Conservation (phyloP, 2,329 filamentous ascomycete species). For the Penicillium sp. region DNA sequence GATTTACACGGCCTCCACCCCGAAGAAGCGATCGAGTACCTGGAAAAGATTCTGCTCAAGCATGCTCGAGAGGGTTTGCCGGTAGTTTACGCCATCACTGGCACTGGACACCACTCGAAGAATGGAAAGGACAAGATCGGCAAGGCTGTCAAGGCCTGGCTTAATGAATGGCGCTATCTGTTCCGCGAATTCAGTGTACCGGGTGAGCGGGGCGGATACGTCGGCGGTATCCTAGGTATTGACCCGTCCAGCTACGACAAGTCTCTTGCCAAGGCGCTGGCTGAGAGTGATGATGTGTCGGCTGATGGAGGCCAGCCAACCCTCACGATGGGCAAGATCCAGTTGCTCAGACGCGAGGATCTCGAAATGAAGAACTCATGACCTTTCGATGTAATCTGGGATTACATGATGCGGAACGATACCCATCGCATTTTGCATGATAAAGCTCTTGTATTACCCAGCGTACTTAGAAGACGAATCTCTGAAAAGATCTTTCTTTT, state of each 20-base stretch:
- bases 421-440: conserved; percentile 17
- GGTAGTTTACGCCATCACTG: conserved; percentile 93
- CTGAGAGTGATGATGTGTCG: conserved; percentile 22
- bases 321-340: conserved; percentile 46
- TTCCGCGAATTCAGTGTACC: conserved; percentile 96
- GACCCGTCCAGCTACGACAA: conserved; percentile 62
- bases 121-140: conserved; percentile 99
- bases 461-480: not conserved
- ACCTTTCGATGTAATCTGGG: conserved; percentile 7
- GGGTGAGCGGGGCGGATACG: conserved; percentile 81
- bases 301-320: conserved; percentile 29
- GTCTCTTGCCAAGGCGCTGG: conserved; percentile 31
- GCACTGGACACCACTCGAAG: conserved; percentile 96
- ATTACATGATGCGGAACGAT: conserved; percentile 16
- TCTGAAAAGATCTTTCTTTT: not conserved
- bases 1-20: conserved; percentile 98
- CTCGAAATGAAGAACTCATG: conserved; percentile 31
- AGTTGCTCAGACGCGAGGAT: conserved; percentile 49
- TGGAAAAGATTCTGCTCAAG: conserved; percentile 83
- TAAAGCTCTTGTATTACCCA: not conserved
- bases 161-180: conserved; percentile 94
- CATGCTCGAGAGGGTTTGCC: conserved; percentile 69
- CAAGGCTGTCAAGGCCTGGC: conserved; percentile 84
- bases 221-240: conserved; percentile 66
- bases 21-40: conserved; percentile 92